phyloP scores from a whole-genome alignment of 345 rosid species.

The Brassica napus region Da-Ae NC_063435.1:653001-653500 shows the following conservation, averaged over 20 bases:
- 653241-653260: too few species aligned
- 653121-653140: slow-evolving; percentile 44
- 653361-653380: slow-evolving; percentile 55
- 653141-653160: slow-evolving; percentile 47
- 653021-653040: too few species aligned
- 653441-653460: slow-evolving; percentile 58
- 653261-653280: too few species aligned
- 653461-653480: slow-evolving; percentile 70
- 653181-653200: too few species aligned
- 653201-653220: too few species aligned
- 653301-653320: too few species aligned
- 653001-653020: background rate
- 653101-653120: slow-evolving; percentile 54
- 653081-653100: slow-evolving; percentile 85
- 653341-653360: too few species aligned
- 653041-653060: too few species aligned
- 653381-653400: slow-evolving; percentile 94
- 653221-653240: too few species aligned
- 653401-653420: slow-evolving; percentile 83
- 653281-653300: too few species aligned
- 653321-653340: too few species aligned
- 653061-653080: slow-evolving; percentile 51
- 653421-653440: slow-evolving; percentile 47
- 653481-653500: slow-evolving; percentile 14
- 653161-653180: slow-evolving; percentile 48